phyloP scores from a whole-genome alignment of 2,329 filamentous ascomycete genomes.

The Apiospora rasikravindrae region DNA sequence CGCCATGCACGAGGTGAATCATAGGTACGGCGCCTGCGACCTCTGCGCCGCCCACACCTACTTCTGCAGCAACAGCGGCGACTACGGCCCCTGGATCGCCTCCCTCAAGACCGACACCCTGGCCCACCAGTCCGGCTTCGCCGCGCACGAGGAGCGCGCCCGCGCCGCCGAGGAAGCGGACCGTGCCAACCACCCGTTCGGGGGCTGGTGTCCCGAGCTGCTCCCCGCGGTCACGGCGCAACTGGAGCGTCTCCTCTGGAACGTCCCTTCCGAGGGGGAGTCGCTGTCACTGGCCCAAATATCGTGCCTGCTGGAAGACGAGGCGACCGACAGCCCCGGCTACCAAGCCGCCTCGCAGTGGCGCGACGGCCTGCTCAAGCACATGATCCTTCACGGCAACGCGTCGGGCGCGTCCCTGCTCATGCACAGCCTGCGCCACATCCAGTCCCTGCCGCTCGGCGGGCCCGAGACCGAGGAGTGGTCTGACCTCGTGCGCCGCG shows the following conservation, averaged over 20 bases:
- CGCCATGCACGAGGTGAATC: neutral
- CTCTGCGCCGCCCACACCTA: neutral
- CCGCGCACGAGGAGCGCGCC: neutral
- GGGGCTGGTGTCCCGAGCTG: neutral
- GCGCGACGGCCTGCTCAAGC: neutral
- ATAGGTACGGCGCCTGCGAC: neutral
- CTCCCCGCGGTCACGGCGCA: neutral
- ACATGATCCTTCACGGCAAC: neutral
- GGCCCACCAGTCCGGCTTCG: neutral
- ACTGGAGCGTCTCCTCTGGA: neutral
- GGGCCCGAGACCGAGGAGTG: neutral
- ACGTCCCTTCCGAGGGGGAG: neutral
- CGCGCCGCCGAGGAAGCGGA: neutral
- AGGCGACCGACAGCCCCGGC: neutral
- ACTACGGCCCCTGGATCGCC: neutral
- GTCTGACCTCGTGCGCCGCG: neutral
- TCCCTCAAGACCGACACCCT: neutral
- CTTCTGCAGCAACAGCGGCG: neutral
- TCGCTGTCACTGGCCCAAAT: neutral
- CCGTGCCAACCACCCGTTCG: too few relatives aligned
- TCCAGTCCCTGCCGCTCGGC: neutral
- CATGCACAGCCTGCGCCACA: neutral
- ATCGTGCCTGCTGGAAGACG: too few relatives aligned
- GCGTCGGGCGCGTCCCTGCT: neutral
- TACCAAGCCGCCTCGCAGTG: neutral